Evolutionary conservation across 2,329 filamentous ascomycete species (phyloP).

Genomic region (Aschersonia sp.): DNA sequence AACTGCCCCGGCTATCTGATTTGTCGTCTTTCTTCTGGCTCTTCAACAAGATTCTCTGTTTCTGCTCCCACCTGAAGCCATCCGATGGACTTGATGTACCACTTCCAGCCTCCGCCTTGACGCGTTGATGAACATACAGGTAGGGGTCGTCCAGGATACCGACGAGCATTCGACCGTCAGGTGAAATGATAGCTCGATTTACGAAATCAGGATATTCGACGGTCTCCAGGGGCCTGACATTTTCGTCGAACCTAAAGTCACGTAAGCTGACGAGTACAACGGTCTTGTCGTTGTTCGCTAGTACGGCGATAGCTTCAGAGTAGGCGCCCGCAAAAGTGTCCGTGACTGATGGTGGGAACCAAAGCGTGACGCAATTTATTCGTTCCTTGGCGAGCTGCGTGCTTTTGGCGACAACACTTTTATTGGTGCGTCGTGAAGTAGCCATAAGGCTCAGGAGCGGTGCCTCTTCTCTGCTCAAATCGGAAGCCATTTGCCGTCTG

Average conservation of each 20-base stretch:
- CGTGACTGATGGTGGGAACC: constrained; percentile 32
- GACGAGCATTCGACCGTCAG: constrained; percentile 65
- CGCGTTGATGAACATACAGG: constrained; percentile 65
- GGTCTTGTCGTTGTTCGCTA: constrained; percentile 85
- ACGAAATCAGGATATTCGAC: constrained; percentile 71
- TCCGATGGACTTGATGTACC: constrained; percentile 9
- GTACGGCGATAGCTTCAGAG: constrained; percentile 43
- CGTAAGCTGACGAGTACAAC: constrained; percentile 71
- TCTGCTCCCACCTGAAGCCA: constrained; percentile 34
- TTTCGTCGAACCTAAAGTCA: constrained; percentile 31
- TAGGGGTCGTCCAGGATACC: constrained; percentile 80
- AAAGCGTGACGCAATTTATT: constrained; percentile 53
- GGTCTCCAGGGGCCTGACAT: constrained; percentile 46
- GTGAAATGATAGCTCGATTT: constrained; percentile 89
- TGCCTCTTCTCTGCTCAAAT: too few relatives aligned
- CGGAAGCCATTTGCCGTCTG: neutral
- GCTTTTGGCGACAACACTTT: constrained; percentile 32
- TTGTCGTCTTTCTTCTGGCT: constrained; percentile 40
- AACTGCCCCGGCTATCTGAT: constrained; percentile 50
- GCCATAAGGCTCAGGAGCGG: constrained; percentile 6
- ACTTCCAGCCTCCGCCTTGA: constrained; percentile 18
- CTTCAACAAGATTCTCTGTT: constrained; percentile 39
- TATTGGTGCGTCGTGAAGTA: constrained; percentile 23
- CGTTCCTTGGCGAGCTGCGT: constrained; percentile 42
- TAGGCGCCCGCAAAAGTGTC: constrained; percentile 23